Percentiles rank a stretch among this genome's conserved stretches.
phyloP scores from a whole-genome alignment of 1,284 basidiomycete genomes.

The Omphalotus olearius region DNA sequence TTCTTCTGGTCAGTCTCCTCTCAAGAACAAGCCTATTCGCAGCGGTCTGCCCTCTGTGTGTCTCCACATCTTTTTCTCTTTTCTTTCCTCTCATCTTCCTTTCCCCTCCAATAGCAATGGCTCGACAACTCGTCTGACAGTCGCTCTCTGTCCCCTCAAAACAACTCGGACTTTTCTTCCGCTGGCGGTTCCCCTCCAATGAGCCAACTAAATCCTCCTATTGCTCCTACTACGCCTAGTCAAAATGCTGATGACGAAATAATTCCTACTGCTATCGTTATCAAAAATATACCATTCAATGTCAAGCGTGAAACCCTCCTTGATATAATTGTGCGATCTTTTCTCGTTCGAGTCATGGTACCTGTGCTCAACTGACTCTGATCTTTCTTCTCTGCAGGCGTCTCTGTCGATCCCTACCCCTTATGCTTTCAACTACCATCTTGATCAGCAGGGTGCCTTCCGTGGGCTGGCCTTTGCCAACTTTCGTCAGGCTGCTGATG shows the following conservation, averaged over 20 bases:
- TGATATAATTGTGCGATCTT: slow-evolving; percentile 80
- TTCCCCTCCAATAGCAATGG: slow-evolving; percentile 59
- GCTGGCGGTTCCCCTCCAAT: slow-evolving; percentile 75
- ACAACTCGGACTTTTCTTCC: slow-evolving; percentile 82
- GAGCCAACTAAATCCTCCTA: slow-evolving; percentile 42
- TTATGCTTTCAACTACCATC: slow-evolving; percentile 99
- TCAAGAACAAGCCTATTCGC: slow-evolving; percentile 69
- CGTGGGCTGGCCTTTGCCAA: slow-evolving; percentile 98
- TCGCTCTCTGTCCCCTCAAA: slow-evolving; percentile 79
- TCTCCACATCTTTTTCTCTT: slow-evolving; percentile 19
- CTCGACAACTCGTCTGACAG: slow-evolving; percentile 67
- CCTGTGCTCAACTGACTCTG: slow-evolving; percentile 17
- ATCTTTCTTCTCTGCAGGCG: slow-evolving; percentile 43
- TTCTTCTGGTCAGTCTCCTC: slow-evolving; percentile 49
- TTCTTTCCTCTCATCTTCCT: slow-evolving; percentile 21
- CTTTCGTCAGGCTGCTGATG: slow-evolving; percentile 88
- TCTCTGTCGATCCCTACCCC: slow-evolving; percentile 94
- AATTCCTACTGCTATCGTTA: slow-evolving; percentile 98
- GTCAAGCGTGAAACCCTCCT: slow-evolving; percentile 95
- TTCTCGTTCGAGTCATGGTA: slow-evolving; percentile 1
- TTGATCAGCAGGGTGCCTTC: slow-evolving; percentile 93
- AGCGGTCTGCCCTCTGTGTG: slow-evolving; percentile 68
- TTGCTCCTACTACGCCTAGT: slow-evolving; percentile 44
- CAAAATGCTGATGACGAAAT: slow-evolving; percentile 79
- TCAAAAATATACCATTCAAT: slow-evolving; percentile 99